Base-by-base conservation (phyloP, 441 rosid genomes). In the Daphne laureola region DNA sequence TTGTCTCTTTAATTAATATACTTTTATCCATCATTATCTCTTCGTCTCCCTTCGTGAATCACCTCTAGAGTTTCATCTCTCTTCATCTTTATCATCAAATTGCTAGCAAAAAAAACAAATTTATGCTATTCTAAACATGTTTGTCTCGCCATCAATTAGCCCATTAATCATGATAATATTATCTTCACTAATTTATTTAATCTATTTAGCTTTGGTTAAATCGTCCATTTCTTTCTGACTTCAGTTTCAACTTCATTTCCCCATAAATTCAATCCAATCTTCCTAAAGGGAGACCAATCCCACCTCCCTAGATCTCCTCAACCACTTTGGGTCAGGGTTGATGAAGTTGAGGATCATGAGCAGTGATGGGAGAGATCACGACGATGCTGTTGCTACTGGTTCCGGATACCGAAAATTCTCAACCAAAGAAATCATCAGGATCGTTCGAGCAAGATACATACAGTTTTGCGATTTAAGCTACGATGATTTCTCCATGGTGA, bases 361-460 rank as follows among this genome's bases (percentile, higher is more conserved):
- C n/a, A n/a, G 8, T 0, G n/a, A 12, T 2, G n/a, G 54, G n/a
- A n/a, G n/a, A n/a, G n/a, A n/a, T n/a, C n/a, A n/a, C n/a, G n/a
- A n/a, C 5, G 17, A 1, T 9, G 4, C 15, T 23, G n/a, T 15
- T 14, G 1, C 53, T 17, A 13, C 16, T 17, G 17, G 47, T n/a
- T n/a, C n/a, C 17, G 47, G 49, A 3, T 2, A 3, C 8, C 23
- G 43, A 47, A 76, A 59, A 12, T 54, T 76, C 12, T 78, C 84
- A 0, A 55, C 79, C 0, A 83, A 73, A 64, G 84, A 70, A 50
- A 71, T 80, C 61, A 64, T 80, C 64, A 70, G 63, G 31, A 67
- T 64, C 2, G 80, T 84, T 0, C 84, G 82, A 36, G 65, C 77
- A 15, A 68, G 78, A 55, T 80, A 70, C 55, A 18, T 80, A 17